phyloP scores from a whole-genome alignment of 1,139 yeast genomes.

The Blastobotrys illinoisensis region DNA sequence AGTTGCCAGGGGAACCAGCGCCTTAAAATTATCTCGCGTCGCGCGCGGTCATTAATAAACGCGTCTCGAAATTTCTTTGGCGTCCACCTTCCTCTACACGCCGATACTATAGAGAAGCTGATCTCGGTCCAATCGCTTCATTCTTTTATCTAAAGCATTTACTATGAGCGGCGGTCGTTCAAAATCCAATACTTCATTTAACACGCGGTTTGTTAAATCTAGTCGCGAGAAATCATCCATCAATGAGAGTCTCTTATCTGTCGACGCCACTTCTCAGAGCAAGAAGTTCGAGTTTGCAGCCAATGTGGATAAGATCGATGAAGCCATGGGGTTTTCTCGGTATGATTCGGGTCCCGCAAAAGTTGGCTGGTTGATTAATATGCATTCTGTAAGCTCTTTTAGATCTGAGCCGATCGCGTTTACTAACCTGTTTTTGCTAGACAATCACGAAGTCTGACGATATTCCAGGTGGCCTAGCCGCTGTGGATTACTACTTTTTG shows the following conservation, averaged over 20 bases:
- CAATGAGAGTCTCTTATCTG: conserved; percentile 13
- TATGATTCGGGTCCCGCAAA: conserved; percentile 67
- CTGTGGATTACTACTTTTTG: conserved; percentile 91
- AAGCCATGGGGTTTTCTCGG: conserved; percentile 79
- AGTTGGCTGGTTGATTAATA: conserved; percentile 83
- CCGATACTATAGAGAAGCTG: not conserved
- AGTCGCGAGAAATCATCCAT: conserved; percentile 13
- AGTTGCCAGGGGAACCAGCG: not conserved
- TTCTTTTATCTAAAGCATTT: not conserved
- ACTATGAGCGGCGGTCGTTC: not conserved
- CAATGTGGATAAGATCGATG: conserved; percentile 43
- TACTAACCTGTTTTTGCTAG: conserved; percentile 11
- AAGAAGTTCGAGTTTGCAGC: conserved; percentile 24
- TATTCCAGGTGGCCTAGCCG: conserved; percentile 62
- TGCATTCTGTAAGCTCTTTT: conserved; percentile 40
- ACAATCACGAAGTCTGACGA: conserved; percentile 55
- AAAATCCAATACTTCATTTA: conserved; percentile 1
- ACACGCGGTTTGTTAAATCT: conserved; percentile 14
- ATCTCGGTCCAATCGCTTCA: not conserved
- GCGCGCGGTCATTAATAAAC: not conserved
- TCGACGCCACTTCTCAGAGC: conserved; percentile 32
- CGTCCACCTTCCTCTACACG: not conserved
- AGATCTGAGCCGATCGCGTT: not conserved
- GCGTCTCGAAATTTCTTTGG: not conserved
- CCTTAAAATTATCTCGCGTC: not conserved